Percentiles rank a stretch among this genome's conserved stretches.
phyloP scores from a whole-genome alignment of 345 rosid species.

The Euclidium syriacum region DNA sequence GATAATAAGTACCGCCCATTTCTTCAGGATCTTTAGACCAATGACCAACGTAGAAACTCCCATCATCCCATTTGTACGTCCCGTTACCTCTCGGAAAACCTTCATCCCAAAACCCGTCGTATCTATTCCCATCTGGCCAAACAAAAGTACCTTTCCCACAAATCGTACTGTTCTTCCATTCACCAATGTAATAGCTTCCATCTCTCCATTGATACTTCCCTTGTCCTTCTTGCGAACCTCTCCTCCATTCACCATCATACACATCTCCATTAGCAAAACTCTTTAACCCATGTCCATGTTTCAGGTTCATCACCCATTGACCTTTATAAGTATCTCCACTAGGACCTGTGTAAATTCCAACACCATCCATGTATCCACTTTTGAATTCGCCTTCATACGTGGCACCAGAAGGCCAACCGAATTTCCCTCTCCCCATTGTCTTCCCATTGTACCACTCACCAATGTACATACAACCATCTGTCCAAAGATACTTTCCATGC shows the following conservation, averaged over 20 bases:
- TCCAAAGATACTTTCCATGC: conserved; percentile 83
- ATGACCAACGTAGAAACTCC: conserved; percentile 72
- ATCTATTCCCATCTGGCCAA: conserved; percentile 62
- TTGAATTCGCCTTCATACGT: conserved; percentile 87
- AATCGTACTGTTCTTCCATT: conserved; percentile 67
- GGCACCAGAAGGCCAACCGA: conserved; percentile 91
- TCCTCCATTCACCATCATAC: conserved; percentile 87
- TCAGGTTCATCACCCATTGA: conserved; percentile 83
- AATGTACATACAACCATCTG: conserved; percentile 83
- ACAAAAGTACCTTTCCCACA: conserved; percentile 61
- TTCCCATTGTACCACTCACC: conserved; percentile 88
- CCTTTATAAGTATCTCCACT: conserved; percentile 66
- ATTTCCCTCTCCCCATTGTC: conserved; percentile 74
- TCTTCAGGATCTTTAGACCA: conserved; percentile 79
- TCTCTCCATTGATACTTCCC: conserved; percentile 77
- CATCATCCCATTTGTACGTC: conserved; percentile 66
- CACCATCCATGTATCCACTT: conserved; percentile 84
- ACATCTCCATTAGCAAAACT: conserved; percentile 60
- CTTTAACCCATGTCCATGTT: conserved; percentile 75
- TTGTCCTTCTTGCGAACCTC: conserved; percentile 68
- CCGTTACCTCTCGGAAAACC: conserved; percentile 72
- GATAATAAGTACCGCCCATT: conserved; percentile 66
- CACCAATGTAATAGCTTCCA: conserved; percentile 56
- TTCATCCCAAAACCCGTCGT: conserved; percentile 79
- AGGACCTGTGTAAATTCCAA: conserved; percentile 57